Percentiles rank a stretch among this genome's conserved stretches.
These are phyloP conservation scores for Aspergillus campestris DNA, from an alignment of 495 filamentous ascomycete genomes.

Conservation along the genomic window DNA sequence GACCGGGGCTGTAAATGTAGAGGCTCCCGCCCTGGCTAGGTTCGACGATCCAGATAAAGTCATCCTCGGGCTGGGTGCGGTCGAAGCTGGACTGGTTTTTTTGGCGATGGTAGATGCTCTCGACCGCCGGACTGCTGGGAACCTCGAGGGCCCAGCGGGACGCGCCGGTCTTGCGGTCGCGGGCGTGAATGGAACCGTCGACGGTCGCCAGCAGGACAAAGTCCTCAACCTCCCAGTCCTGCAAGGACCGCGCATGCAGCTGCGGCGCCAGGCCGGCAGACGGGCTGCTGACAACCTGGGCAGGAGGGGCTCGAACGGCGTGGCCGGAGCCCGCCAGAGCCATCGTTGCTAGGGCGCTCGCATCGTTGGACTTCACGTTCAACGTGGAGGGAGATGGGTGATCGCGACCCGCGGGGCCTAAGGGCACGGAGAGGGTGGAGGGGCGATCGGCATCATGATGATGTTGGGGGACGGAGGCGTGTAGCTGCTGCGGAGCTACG, in stretches of 20 bases:
- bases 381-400: constrained; percentile 10
- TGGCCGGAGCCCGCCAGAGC: constrained; percentile 70
- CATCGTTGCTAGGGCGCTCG: constrained; percentile 88
- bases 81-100: constrained; percentile 55
- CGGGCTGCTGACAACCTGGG: constrained; percentile 46
- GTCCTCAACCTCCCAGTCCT: constrained; percentile 99
- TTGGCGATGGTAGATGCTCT: constrained; percentile 69
- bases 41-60: constrained; percentile 95
- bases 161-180: constrained; percentile 77
- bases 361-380: constrained; percentile 57
- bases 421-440: constrained; percentile 25
- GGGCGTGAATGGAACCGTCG: constrained; percentile 90
- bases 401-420: constrained; percentile 16
- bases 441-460: constrained; percentile 15
- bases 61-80: constrained; percentile 56
- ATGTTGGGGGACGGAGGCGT: constrained; percentile 14
- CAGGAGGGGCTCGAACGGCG: constrained; percentile 79
- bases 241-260: constrained; percentile 84
- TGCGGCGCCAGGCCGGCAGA: constrained; percentile 69
- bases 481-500: constrained; percentile 43
- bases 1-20: constrained; percentile 72
- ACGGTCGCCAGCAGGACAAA: constrained; percentile 99
- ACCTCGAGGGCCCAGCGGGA: constrained; percentile 77
- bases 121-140: constrained; percentile 72
- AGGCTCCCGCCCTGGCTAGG: constrained; percentile 79